Evolutionary conservation across 2,329 filamentous ascomycete species (phyloP).

Genomic region (Aspergillus versicolor): DNA sequence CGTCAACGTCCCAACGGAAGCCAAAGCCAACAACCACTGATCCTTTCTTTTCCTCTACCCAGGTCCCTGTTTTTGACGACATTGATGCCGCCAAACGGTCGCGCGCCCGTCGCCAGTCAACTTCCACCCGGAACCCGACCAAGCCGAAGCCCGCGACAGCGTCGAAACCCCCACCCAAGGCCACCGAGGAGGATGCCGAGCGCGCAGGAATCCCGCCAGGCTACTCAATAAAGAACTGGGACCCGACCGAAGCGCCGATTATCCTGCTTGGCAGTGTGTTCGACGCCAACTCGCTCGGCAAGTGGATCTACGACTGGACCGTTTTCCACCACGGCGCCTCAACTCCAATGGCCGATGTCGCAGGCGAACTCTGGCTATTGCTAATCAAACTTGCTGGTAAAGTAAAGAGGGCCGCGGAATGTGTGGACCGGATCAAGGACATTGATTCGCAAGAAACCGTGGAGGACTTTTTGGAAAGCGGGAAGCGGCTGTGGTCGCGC

Average conservation of each 20-base stretch:
- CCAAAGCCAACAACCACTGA: conserved; percentile 48
- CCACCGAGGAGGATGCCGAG: conserved; percentile 65
- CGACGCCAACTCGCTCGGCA: conserved; percentile 93
- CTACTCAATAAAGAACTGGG: conserved; percentile 98
- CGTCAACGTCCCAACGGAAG: conserved; percentile 40
- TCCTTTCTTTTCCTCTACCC: conserved; percentile 53
- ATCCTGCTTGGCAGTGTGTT: conserved; percentile 93
- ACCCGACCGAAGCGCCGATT: conserved; percentile 89
- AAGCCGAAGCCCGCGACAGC: conserved; percentile 40
- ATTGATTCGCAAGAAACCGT: conserved; percentile 75
- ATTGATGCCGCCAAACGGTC: conserved; percentile 46
- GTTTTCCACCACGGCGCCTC: conserved; percentile 81
- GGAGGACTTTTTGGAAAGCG: conserved; percentile 85
- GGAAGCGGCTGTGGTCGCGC: conserved; percentile 80
- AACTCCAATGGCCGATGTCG: conserved; percentile 83
- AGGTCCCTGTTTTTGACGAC: conserved; percentile 59
- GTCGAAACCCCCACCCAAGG: conserved; percentile 46
- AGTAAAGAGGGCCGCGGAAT: conserved; percentile 85
- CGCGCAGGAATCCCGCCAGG: conserved; percentile 74
- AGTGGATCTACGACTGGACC: conserved; percentile 99
- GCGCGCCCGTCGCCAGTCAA: conserved; percentile 55
- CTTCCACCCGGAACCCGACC: conserved; percentile 47
- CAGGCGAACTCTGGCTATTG: conserved; percentile 91
- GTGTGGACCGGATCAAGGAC: conserved; percentile 68
- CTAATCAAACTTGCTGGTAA: conserved; percentile 93